Conservation (phyloP, 352 stramenopile species). For the Phytophthora hybrid region DNA sequence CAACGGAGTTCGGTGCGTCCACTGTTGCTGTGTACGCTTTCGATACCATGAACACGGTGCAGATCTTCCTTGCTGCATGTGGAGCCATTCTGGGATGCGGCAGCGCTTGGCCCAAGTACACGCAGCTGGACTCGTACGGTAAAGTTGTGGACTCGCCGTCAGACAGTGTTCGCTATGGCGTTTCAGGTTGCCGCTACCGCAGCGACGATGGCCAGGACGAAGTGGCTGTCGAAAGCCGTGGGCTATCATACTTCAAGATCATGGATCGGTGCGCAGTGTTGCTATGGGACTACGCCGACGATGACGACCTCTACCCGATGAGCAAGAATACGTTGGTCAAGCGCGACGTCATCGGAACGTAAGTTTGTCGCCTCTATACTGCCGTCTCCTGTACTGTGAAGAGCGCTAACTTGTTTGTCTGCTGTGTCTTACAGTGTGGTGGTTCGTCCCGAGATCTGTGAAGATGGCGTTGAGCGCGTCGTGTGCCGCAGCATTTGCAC, state of each 20-base stretch:
- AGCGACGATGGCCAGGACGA: slow-evolving; percentile 41
- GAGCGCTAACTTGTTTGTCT: slow-evolving; percentile 25
- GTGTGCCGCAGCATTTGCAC: slow-evolving; percentile 49
- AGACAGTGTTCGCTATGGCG: slow-evolving; percentile 42
- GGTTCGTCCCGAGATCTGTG: slow-evolving; percentile 43
- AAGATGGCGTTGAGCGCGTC: slow-evolving; percentile 44
- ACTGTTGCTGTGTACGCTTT: slow-evolving; percentile 46
- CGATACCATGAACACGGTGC: slow-evolving; percentile 47
- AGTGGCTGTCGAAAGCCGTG: slow-evolving; percentile 39
- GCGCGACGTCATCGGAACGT: slow-evolving; percentile 50
- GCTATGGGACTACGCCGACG: slow-evolving; percentile 44
- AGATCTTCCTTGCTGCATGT: slow-evolving; percentile 47
- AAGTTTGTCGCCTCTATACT: slow-evolving; percentile 16
- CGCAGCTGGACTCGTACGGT: slow-evolving; percentile 37
- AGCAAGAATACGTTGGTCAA: slow-evolving; percentile 35
- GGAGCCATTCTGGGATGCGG: slow-evolving; percentile 38
- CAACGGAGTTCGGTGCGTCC: slow-evolving; percentile 42
- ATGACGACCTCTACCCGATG: slow-evolving; percentile 44
- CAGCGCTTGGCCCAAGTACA: slow-evolving; percentile 41
- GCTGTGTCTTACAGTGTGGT: slow-evolving; percentile 33
- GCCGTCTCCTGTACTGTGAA: not conserved
- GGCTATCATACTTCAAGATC: slow-evolving; percentile 47
- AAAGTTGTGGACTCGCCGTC: slow-evolving; percentile 39
- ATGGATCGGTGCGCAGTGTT: slow-evolving; percentile 36
- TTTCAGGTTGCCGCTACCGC: slow-evolving; percentile 40